These are phyloP conservation scores for Proliferodiscus dingleyae DNA, from an alignment of 2,329 filamentous ascomycete genomes.

Conservation along the genomic window DNA sequence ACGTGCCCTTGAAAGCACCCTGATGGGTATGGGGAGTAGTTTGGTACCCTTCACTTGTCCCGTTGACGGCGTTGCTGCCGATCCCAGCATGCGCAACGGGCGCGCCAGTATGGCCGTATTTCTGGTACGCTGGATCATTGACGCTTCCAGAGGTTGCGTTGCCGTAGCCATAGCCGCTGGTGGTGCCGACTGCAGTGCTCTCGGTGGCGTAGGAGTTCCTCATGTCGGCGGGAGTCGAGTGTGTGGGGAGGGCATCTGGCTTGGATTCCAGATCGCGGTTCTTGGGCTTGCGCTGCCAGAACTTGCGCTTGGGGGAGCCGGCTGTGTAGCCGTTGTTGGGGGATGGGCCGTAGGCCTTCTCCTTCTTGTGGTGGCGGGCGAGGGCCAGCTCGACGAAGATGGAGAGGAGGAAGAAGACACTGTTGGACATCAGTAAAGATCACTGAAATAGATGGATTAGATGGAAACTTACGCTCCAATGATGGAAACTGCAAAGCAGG, in stretches of 20 bases:
- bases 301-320: slow-evolving; percentile 42
- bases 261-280: slow-evolving; percentile 17
- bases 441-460: not conserved
- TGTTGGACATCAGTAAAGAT: slow-evolving; percentile 29
- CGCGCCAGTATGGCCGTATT: not conserved
- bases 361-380: slow-evolving; percentile 65
- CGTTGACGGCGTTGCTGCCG: not conserved
- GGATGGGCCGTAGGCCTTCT: slow-evolving; percentile 65
- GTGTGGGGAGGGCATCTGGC: slow-evolving; percentile 34
- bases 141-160: not conserved
- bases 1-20: too few relatives aligned
- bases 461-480: slow-evolving; percentile 60
- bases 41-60: not conserved
- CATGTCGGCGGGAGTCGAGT: slow-evolving; percentile 36
- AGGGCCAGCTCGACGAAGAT: slow-evolving; percentile 64
- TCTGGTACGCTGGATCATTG: too few relatives aligned
- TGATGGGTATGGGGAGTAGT: too few relatives aligned
- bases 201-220: slow-evolving; percentile 25
- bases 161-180: not conserved
- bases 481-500: slow-evolving; percentile 71
- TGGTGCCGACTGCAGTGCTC: slow-evolving; percentile 20
- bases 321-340: slow-evolving; percentile 65
- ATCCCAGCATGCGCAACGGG: not conserved
- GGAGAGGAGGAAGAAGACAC: slow-evolving; percentile 70
- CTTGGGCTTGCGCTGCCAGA: slow-evolving; percentile 28